Evolutionary conservation across 768 basidiomycete genomes (phyloP).

Genomic region (Lactarius evosmus): DNA sequence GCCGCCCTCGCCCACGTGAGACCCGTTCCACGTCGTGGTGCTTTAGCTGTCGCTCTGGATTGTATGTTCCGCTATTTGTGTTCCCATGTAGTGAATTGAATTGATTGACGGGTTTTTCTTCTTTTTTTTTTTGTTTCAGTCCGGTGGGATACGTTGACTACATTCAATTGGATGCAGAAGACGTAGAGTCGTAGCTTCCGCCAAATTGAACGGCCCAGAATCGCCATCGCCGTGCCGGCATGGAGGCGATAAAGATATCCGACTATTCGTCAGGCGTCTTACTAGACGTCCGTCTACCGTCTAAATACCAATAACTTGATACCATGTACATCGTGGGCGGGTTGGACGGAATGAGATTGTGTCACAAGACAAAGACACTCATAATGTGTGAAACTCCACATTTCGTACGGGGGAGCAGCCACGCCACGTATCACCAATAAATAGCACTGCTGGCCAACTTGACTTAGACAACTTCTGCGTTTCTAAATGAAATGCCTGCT

Average conservation of each 20-base stretch:
- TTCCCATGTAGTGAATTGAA: background rate
- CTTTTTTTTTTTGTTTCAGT: slow-evolving; percentile 15
- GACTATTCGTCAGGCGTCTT: background rate
- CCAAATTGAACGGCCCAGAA: background rate
- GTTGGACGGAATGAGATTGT: background rate
- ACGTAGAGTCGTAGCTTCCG: slow-evolving; percentile 9
- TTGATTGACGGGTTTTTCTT: background rate
- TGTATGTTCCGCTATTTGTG: slow-evolving; percentile 12
- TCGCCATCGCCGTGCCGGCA: background rate
- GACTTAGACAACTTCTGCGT: too few relatives aligned
- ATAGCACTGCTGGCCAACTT: too few relatives aligned
- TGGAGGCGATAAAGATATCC: background rate
- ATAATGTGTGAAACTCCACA: too few relatives aligned
- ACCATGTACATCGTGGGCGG: background rate
- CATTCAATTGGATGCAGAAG: slow-evolving; percentile 27
- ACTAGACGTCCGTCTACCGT: too few relatives aligned
- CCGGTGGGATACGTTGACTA: slow-evolving; percentile 23
- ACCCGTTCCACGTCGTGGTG: slow-evolving; percentile 25
- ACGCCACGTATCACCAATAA: too few relatives aligned
- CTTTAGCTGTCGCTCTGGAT: slow-evolving; percentile 23
- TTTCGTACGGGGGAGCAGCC: too few relatives aligned
- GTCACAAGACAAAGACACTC: background rate
- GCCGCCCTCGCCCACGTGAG: slow-evolving; percentile 18
- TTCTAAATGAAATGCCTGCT: too few relatives aligned
- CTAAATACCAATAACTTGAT: background rate